Percentiles rank a stretch among this genome's conserved stretches.
These are phyloP conservation scores for Elymus sibiricus DNA, from an alignment of 176 grass and related monocot species.

Conservation along the genomic window DNA sequence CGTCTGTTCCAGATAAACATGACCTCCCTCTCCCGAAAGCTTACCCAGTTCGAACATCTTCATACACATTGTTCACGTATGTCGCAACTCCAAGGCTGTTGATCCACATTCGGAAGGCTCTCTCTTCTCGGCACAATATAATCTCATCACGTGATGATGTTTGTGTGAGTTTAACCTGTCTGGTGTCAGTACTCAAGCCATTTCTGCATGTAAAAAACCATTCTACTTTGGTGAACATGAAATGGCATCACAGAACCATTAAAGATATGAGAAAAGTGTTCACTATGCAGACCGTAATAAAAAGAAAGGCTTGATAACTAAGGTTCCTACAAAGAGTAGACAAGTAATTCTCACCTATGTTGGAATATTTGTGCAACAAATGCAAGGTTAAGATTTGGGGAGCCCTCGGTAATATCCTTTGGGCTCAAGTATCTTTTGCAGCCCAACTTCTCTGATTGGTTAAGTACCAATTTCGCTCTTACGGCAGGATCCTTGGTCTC, in stretches of 20 bases:
- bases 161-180: slow-evolving; percentile 55
- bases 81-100: slow-evolving; percentile 88
- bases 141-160: slow-evolving; percentile 63
- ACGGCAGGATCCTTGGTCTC: slow-evolving; percentile 66
- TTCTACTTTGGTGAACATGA: not conserved
- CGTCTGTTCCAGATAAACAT: not conserved
- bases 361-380: slow-evolving; percentile 99
- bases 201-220: slow-evolving; percentile 48
- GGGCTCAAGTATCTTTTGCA: slow-evolving; percentile 92
- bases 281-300: not conserved
- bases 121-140: slow-evolving; percentile 80
- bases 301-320: not conserved
- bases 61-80: slow-evolving; percentile 90
- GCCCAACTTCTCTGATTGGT: slow-evolving; percentile 91
- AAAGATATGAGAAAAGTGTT: not conserved
- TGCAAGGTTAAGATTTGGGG: slow-evolving; percentile 98
- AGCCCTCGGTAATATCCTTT: slow-evolving; percentile 93
- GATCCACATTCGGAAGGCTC: slow-evolving; percentile 93
- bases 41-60: slow-evolving; percentile 94
- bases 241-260: not conserved
- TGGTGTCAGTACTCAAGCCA: slow-evolving; percentile 76
- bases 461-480: slow-evolving; percentile 90
- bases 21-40: not conserved
- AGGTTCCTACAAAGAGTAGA: not conserved
- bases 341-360: slow-evolving; percentile 52